A percentile compares a stretch with the other conserved stretches of the same genome.
Conservation (phyloP, 2,329 filamentous ascomycete genomes). For the Alternaria ethzedia region DNA sequence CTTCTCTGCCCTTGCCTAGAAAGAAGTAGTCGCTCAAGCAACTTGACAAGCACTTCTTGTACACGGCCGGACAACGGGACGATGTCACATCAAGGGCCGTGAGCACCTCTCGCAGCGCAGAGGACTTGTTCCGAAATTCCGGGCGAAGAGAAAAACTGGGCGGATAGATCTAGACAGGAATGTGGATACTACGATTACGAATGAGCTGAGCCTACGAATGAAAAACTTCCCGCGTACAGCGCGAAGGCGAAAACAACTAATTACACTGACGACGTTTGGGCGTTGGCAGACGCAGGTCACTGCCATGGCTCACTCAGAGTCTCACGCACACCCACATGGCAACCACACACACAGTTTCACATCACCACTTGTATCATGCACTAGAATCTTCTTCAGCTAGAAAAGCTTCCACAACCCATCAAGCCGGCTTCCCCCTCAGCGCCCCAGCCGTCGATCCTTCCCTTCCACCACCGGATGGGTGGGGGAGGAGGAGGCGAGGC, state of each 20-base stretch:
- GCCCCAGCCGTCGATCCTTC: neutral
- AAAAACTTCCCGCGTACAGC: neutral
- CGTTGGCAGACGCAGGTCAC: neutral
- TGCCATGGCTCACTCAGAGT: neutral
- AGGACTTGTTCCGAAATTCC: neutral
- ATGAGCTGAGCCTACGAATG: neutral
- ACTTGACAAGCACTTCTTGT: neutral
- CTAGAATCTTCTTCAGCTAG: constrained; percentile 15
- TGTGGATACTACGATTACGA: neutral
- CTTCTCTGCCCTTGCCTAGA: neutral
- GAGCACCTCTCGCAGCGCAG: neutral
- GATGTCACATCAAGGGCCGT: neutral
- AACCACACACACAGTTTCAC: neutral
- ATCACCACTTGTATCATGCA: neutral
- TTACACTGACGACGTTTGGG: neutral
- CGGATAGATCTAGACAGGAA: neutral
- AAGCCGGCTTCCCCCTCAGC: neutral
- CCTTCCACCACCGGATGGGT: neutral
- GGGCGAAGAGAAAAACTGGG: neutral
- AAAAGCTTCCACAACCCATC: constrained; percentile 16
- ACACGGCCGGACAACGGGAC: neutral
- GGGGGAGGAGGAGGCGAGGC: neutral
- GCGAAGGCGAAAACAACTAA: neutral
- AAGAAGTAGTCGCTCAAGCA: neutral
- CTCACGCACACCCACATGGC: neutral